Percentiles rank a stretch among this genome's conserved stretches.
These are phyloP conservation scores for Aspergillus udagawae DNA, from an alignment of 2,329 filamentous ascomycete species.

Conservation along the genomic window DNA sequence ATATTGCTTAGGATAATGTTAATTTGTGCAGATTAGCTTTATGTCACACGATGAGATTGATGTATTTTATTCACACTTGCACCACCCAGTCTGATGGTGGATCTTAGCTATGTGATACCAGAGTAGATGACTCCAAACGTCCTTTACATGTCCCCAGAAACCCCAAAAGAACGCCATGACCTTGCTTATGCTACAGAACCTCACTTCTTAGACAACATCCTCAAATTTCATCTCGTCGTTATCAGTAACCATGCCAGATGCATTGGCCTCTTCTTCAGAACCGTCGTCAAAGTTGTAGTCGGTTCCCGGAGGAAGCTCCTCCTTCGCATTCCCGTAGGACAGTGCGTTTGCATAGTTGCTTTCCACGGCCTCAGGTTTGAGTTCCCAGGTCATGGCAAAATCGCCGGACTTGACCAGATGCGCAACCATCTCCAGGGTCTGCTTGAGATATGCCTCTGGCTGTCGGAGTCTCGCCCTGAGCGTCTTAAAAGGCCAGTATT, in stretches of 20 bases:
- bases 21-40: neutral
- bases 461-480: conserved; percentile 74
- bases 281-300: conserved; percentile 47
- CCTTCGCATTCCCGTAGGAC: conserved; percentile 47
- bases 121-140: conserved; percentile 7
- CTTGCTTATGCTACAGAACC: conserved; percentile 24
- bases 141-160: conserved; percentile 10
- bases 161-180: conserved; percentile 19
- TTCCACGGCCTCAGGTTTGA: conserved; percentile 66
- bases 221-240: conserved; percentile 74
- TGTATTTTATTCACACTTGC: neutral
- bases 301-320: conserved; percentile 46
- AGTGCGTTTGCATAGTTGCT: conserved; percentile 44
- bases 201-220: conserved; percentile 54
- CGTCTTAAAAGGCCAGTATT: conserved; percentile 91
- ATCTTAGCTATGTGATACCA: neutral
- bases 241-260: conserved; percentile 51
- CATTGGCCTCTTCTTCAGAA: conserved; percentile 48
- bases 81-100: neutral
- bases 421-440: conserved; percentile 77
- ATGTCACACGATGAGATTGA: neutral
- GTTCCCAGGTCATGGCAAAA: conserved; percentile 80
- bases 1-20: neutral
- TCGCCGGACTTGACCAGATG: conserved; percentile 76
- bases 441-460: conserved; percentile 88